These are phyloP conservation scores for Cyberlindnera nakhonratchasimensis DNA, from an alignment of 805 yeast genomes.

Conservation along the genomic window DNA sequence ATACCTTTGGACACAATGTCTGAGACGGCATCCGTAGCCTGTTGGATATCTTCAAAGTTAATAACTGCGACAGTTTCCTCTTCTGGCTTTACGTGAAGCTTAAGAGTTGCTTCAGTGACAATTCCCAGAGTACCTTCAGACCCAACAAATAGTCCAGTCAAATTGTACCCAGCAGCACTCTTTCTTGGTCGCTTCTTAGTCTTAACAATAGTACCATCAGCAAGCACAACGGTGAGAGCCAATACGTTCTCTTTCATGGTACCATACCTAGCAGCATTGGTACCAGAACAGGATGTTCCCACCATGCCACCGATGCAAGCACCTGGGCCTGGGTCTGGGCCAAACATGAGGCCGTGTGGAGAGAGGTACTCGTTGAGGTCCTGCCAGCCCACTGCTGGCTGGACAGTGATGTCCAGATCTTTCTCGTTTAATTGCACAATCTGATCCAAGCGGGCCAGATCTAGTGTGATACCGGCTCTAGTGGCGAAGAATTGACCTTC, in stretches of 20 bases:
- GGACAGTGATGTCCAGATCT: constrained; percentile 70
- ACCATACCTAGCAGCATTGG: constrained; percentile 75
- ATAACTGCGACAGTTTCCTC: constrained; percentile 67
- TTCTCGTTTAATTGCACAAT: constrained; percentile 53
- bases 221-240: constrained; percentile 66
- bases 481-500: constrained; percentile 82
- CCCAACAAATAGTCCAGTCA: constrained; percentile 73
- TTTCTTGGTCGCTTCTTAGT: constrained; percentile 74
- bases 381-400: constrained; percentile 82
- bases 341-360: constrained; percentile 56
- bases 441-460: constrained; percentile 56
- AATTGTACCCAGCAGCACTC: constrained; percentile 75
- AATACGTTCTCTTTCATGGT: constrained; percentile 75
- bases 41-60: constrained; percentile 60
- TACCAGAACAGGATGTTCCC: constrained; percentile 76
- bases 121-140: constrained; percentile 80
- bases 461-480: constrained; percentile 63
- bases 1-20: constrained; percentile 60
- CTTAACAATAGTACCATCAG: constrained; percentile 76
- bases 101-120: constrained; percentile 73
- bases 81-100: constrained; percentile 61
- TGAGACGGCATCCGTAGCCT: constrained; percentile 69
- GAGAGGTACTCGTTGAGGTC: constrained; percentile 51
- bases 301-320: constrained; percentile 79
- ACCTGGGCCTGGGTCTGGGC: constrained; percentile 80